Conservation (phyloP, 2,329 filamentous ascomycete species). For the Sarocladium kiliense region DNA sequence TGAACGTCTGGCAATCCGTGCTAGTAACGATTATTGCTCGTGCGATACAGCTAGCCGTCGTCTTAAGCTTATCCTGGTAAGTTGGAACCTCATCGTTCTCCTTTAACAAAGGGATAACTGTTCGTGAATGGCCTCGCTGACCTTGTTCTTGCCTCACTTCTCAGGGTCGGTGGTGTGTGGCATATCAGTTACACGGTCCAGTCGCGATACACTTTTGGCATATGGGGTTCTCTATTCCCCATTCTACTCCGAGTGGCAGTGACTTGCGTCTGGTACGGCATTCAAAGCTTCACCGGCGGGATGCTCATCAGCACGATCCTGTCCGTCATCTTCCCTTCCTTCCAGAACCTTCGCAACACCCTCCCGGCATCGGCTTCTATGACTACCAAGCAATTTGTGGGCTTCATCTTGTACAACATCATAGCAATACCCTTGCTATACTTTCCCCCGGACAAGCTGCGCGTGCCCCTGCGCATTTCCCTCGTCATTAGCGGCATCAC, state of each 20-base stretch:
- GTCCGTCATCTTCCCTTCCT: slow-evolving; percentile 39
- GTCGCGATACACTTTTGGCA: slow-evolving; percentile 8
- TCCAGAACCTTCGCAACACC: slow-evolving; percentile 33
- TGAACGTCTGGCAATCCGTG: slow-evolving; percentile 37
- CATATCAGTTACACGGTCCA: not conserved
- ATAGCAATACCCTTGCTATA: slow-evolving; percentile 20
- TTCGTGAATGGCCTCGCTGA: not conserved
- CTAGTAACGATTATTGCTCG: slow-evolving; percentile 18
- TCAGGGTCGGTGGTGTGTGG: not conserved
- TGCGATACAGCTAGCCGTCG: not conserved
- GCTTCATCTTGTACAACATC: slow-evolving; percentile 8
- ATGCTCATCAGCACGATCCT: slow-evolving; percentile 89
- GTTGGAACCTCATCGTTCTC: not conserved
- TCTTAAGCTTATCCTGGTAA: not conserved
- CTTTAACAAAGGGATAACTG: not conserved
- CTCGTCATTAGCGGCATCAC: slow-evolving; percentile 16
- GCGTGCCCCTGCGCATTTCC: slow-evolving; percentile 20
- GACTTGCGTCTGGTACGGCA: slow-evolving; percentile 17
- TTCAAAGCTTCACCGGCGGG: slow-evolving; percentile 88
- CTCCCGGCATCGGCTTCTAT: slow-evolving; percentile 31
- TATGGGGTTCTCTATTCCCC: slow-evolving; percentile 32
- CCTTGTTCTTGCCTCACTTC: not conserved
- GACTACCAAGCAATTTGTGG: slow-evolving; percentile 13
- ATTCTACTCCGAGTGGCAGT: slow-evolving; percentile 26
- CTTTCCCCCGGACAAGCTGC: slow-evolving; percentile 18